Base-by-base conservation (phyloP, 2,329 filamentous ascomycete species). In the Podosphaera xanthii region DNA sequence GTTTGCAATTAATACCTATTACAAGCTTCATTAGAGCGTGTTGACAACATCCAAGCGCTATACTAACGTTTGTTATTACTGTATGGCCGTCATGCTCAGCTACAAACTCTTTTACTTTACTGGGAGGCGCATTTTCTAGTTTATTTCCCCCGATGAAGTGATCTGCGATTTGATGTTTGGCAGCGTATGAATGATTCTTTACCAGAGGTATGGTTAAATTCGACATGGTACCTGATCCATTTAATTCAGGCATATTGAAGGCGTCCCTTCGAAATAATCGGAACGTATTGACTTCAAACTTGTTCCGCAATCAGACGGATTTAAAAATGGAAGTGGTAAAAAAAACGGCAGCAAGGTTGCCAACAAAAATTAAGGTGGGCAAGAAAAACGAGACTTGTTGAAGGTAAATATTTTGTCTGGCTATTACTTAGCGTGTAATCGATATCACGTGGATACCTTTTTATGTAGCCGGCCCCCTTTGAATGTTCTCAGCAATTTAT, bases 141-240 rank as follows among this genome's bases (percentile, higher is more conserved):
- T 83, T 81, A 76, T 95, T 96, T 64, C 92, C 91, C 68, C 92
- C 92, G 71, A 97, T 94, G 74, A 97, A 98, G 77, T 98, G 92
- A 73, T 88, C 78, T 63, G 89, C 82, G 63, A 98, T 73, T 65
- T 86, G 83, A 76, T 87, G 82, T 74, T 86, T 88, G 66, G 88
- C 83, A 64, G 88, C 81, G 70, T 86, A 89, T 59, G 84, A 82
- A 64, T 76, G 76, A 72, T 78, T 78, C 66, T 82, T 83, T 64
- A 71, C 65, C 58, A 75, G 69, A 58, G 78, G 76, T 58, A 79
- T 76, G 58, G 68, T 69, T 33, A 63, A 49, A 57, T 66, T 65
- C 65, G 70, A 66, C 65, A 69, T 70, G 46, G 67, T 66, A 36
- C 63, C 65, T 65, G 72, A 72, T 64, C 62, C 62, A 61, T 67